A percentile compares a stretch with the other conserved stretches of the same genome.
Evolutionary conservation across 106 monocot species (phyloP).

Genomic region (Vanilla planifolia): DNA sequence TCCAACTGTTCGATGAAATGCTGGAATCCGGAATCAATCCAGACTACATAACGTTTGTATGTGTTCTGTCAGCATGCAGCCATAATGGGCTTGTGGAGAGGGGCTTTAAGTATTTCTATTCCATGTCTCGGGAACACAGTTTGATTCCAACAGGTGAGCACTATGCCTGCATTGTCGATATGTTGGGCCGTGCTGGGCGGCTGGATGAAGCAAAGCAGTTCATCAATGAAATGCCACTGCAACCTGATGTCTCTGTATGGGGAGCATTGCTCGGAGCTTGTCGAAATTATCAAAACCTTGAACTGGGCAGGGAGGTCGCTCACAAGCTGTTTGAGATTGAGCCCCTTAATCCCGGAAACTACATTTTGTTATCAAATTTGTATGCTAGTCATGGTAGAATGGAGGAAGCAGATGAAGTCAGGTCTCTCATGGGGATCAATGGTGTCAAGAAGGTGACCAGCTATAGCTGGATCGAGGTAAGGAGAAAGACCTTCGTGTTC

Average conservation of each 20-base stretch:
- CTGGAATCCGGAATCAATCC: constrained; percentile 29
- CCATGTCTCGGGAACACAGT: constrained; percentile 27
- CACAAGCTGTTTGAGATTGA: constrained; percentile 56
- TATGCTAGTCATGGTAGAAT: constrained; percentile 47
- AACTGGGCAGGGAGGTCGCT: constrained; percentile 46
- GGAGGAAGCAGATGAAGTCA: constrained; percentile 38
- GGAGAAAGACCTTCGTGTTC: constrained; percentile 39
- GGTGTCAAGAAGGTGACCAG: constrained; percentile 53
- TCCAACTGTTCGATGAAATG: constrained; percentile 68
- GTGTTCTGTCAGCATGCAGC: constrained; percentile 51
- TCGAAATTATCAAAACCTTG: constrained; percentile 29
- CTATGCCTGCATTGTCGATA: constrained; percentile 81
- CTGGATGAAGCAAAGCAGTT: constrained; percentile 51
- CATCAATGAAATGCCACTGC: constrained; percentile 40
- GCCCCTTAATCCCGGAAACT: constrained; percentile 57
- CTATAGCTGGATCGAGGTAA: constrained; percentile 62
- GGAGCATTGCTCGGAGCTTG: constrained; percentile 65
- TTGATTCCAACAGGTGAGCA: constrained; percentile 44
- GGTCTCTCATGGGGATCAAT: constrained; percentile 49
- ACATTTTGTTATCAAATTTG: constrained; percentile 59
- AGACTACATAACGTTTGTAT: constrained; percentile 52
- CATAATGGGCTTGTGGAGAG: constrained; percentile 47
- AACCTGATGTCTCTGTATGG: constrained; percentile 47
- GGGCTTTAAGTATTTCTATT: constrained; percentile 36
- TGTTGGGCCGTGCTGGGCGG: constrained; percentile 48